Percentiles rank a stretch among this genome's conserved stretches.
Conservation (phyloP, 805 yeast species). For the Zygoascus bituminiphila region DNA sequence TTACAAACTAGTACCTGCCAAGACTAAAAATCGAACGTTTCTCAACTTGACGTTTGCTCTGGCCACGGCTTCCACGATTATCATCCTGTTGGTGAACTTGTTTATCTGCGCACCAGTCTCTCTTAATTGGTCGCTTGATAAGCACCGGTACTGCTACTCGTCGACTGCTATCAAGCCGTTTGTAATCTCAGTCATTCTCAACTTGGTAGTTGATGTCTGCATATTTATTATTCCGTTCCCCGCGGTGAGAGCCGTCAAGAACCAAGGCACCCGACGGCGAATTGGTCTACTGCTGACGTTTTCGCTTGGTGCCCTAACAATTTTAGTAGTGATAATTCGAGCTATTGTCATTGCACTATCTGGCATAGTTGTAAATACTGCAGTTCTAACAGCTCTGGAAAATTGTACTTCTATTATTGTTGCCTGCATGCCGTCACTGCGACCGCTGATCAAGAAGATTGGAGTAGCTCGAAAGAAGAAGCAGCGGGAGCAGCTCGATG, state of each 20-base stretch:
- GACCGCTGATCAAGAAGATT: conserved; percentile 13
- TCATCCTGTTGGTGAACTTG: conserved; percentile 15
- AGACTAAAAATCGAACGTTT: conserved; percentile 16
- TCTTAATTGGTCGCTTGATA: conserved; percentile 20
- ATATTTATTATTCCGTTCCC: conserved; percentile 23
- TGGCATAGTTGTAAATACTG: conserved; percentile 17
- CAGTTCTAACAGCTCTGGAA: conserved; percentile 22
- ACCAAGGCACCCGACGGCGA: conserved; percentile 13
- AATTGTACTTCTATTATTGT: conserved; percentile 21
- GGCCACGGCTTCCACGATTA: conserved; percentile 11
- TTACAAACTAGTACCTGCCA: conserved; percentile 20
- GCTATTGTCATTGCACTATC: conserved; percentile 16
- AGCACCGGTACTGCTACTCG: conserved; percentile 16
- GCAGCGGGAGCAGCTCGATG: background rate
- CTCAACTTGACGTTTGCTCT: conserved; percentile 14
- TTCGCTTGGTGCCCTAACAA: conserved; percentile 22
- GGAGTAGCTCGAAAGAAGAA: conserved; percentile 4
- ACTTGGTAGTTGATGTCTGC: conserved; percentile 19
- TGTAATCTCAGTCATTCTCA: conserved; percentile 17
- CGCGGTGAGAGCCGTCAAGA: conserved; percentile 14
- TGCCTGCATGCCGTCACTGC: conserved; percentile 21
- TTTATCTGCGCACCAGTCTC: conserved; percentile 22
- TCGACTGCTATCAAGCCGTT: conserved; percentile 22
- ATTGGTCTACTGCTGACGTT: conserved; percentile 21
- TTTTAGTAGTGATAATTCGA: conserved; percentile 19